Evolutionary conservation across 495 filamentous ascomycete species (phyloP).

Genomic region (Umbilicaria muhlenbergii): DNA sequence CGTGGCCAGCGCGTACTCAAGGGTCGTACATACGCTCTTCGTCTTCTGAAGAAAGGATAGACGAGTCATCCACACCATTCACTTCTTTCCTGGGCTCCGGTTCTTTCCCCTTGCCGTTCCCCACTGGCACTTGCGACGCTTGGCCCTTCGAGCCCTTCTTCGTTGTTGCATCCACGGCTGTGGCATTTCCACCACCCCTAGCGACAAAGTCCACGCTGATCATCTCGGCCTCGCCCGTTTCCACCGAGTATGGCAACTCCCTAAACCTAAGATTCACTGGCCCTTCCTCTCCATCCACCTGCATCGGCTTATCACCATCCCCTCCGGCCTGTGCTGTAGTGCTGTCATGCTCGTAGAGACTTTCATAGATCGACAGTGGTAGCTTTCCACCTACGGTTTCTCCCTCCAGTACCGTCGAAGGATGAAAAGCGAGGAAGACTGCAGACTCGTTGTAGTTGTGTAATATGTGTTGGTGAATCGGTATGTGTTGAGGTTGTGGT

Average conservation of each 20-base stretch:
- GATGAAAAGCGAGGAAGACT: conserved; percentile 79
- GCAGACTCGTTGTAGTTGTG: conserved; percentile 65
- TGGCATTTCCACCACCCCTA: conserved; percentile 62
- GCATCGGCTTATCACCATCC: conserved; percentile 55
- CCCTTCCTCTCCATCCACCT: conserved; percentile 46
- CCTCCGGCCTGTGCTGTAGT: conserved; percentile 24
- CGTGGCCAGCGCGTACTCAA: background rate
- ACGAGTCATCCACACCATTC: conserved; percentile 22
- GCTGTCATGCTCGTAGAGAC: conserved; percentile 42
- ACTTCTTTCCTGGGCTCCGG: conserved; percentile 24
- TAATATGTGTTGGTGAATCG: conserved; percentile 63
- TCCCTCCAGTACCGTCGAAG: conserved; percentile 26
- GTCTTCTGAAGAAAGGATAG: conserved; percentile 54
- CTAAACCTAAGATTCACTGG: conserved; percentile 53
- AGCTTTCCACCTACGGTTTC: conserved; percentile 54
- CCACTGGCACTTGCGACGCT: conserved; percentile 4
- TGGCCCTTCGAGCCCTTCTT: conserved; percentile 10
- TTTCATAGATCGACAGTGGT: conserved; percentile 82
- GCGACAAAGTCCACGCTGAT: conserved; percentile 88
- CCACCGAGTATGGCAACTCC: conserved; percentile 70
- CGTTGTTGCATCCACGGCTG: conserved; percentile 30
- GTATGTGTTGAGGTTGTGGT: conserved; percentile 47
- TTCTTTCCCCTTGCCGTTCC: conserved; percentile 18
- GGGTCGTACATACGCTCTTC: conserved; percentile 45
- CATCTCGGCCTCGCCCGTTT: conserved; percentile 95